phyloP scores from a whole-genome alignment of 2,329 filamentous ascomycete species.

The Claviceps capensis region DNA sequence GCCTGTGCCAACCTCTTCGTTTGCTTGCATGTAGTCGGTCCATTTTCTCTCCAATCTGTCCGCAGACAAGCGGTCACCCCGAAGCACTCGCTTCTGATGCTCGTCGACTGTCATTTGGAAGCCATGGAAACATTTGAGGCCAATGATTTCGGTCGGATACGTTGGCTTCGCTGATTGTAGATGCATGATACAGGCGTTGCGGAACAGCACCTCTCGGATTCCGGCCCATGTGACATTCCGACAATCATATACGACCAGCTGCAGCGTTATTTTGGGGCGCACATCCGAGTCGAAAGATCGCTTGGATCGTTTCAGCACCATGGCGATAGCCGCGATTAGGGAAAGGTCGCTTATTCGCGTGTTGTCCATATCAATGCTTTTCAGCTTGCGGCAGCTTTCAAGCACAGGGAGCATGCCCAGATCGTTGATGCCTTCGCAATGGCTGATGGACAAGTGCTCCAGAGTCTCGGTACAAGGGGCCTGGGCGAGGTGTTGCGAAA shows the following conservation, averaged over 20 bases:
- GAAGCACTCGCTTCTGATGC: constrained; percentile 73
- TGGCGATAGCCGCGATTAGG: constrained; percentile 71
- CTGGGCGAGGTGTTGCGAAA: constrained; percentile 60
- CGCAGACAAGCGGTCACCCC: constrained; percentile 62
- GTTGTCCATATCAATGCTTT: constrained; percentile 78
- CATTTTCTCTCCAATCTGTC: constrained; percentile 76
- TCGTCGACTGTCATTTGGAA: constrained; percentile 94
- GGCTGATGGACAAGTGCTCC: constrained; percentile 75
- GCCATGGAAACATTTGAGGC: constrained; percentile 85
- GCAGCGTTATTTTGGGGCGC: constrained; percentile 48
- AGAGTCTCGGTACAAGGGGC: constrained; percentile 60
- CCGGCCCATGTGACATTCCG: constrained; percentile 87
- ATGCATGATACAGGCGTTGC: constrained; percentile 62
- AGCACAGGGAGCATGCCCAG: constrained; percentile 71
- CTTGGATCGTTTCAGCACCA: constrained; percentile 51
- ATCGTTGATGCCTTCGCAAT: constrained; percentile 78
- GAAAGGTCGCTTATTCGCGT: constrained; percentile 79
- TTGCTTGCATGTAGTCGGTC: constrained; percentile 88
- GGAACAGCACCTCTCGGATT: constrained; percentile 70
- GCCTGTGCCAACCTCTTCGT: constrained; percentile 62
- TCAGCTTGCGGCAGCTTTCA: constrained; percentile 56
- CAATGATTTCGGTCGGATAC: constrained; percentile 67
- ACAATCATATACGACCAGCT: constrained; percentile 81
- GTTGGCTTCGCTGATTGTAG: constrained; percentile 27
- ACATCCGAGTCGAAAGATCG: constrained; percentile 25